Percentiles rank a stretch among this genome's conserved stretches.
Evolutionary conservation across 257 asterid genomes (phyloP).

Genomic region (Buddleja alternifolia): DNA sequence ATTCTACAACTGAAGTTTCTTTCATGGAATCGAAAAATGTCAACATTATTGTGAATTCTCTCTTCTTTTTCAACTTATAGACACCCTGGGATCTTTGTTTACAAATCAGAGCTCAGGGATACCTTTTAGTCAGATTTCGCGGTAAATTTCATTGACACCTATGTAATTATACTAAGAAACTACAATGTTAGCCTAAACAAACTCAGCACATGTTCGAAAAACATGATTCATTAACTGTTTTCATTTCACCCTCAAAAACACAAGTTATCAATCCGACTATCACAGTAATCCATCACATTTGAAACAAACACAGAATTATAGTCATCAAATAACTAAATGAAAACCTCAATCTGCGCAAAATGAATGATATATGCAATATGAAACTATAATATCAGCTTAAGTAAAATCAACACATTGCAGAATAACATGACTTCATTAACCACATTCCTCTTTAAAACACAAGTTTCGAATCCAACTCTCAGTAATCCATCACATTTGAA

Average conservation of each 20-base stretch:
- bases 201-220: background rate
- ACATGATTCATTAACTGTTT: background rate
- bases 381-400: background rate
- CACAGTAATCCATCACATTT: background rate
- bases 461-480: too few species aligned
- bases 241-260: background rate
- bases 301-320: conserved; percentile 8
- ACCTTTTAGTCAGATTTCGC: background rate
- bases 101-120: background rate
- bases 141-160: background rate
- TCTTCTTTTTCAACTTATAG: background rate
- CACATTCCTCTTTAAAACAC: too few species aligned
- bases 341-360: background rate
- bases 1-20: too few species aligned
- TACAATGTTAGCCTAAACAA: conserved; percentile 1
- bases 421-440: too few species aligned
- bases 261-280: background rate
- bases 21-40: background rate
- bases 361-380: too few species aligned
- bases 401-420: too few species aligned
- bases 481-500: too few species aligned
- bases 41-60: background rate
- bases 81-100: background rate
- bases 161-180: background rate
- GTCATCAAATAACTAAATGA: background rate